Percentiles rank a stretch among this genome's conserved stretches.
phyloP scores from a whole-genome alignment of 2,329 filamentous ascomycete genomes.

The Diaporthe eres region DNA sequence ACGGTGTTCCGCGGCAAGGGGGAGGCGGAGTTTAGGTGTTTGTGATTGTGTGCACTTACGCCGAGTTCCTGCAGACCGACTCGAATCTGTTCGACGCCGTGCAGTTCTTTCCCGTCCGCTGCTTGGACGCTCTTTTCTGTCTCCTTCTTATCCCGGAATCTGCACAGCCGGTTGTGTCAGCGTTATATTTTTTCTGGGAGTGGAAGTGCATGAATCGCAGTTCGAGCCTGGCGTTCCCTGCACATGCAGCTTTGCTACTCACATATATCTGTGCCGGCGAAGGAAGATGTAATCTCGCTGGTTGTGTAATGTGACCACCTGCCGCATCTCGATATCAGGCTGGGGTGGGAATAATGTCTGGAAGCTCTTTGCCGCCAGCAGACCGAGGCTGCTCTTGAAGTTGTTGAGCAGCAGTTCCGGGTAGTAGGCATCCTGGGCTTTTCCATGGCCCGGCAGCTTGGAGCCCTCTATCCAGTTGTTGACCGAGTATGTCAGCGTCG shows the following conservation, averaged over 20 bases:
- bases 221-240: too few relatives aligned
- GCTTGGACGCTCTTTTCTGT: slow-evolving; percentile 90
- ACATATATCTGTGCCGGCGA: slow-evolving; percentile 63
- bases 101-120: slow-evolving; percentile 84
- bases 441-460: slow-evolving; percentile 88
- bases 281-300: slow-evolving; percentile 98
- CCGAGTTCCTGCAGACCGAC: slow-evolving; percentile 93
- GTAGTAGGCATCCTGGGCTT: slow-evolving; percentile 85
- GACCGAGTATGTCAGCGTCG: slow-evolving; percentile 93
- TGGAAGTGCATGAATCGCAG: not conserved
- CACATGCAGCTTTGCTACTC: slow-evolving; percentile 1
- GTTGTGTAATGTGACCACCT: slow-evolving; percentile 94
- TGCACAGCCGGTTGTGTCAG: not conserved
- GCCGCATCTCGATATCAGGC: slow-evolving; percentile 87
- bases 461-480: slow-evolving; percentile 92
- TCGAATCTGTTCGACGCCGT: slow-evolving; percentile 87
- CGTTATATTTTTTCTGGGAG: not conserved
- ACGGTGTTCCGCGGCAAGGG: not conserved
- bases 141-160: slow-evolving; percentile 86
- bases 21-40: not conserved
- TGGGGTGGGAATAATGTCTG: slow-evolving; percentile 82
- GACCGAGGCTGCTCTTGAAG: slow-evolving; percentile 92
- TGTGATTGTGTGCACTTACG: slow-evolving; percentile 19
- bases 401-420: slow-evolving; percentile 94
- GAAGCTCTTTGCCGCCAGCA: slow-evolving; percentile 89